Evolutionary conservation across 2,329 filamentous ascomycete genomes (phyloP).

Genomic region (Pseudocercospora pini-densiflorae): DNA sequence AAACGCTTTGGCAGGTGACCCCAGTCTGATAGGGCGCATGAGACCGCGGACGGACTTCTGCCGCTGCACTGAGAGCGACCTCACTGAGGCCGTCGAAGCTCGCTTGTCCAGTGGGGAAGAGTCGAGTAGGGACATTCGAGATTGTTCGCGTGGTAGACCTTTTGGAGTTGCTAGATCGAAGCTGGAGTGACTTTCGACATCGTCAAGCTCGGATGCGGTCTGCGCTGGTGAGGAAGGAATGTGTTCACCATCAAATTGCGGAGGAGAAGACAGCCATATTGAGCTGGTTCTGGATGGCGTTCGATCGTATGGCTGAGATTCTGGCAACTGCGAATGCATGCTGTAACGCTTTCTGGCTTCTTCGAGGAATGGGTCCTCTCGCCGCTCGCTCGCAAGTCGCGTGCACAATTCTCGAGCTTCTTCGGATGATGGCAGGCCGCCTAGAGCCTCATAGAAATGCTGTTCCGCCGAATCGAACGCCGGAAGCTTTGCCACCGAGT

Average conservation of each 20-base stretch:
- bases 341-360: not conserved
- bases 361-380: slow-evolving; percentile 14
- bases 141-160: slow-evolving; percentile 21
- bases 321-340: not conserved
- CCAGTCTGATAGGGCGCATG: slow-evolving; percentile 33
- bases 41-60: slow-evolving; percentile 26
- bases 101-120: not conserved
- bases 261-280: slow-evolving; percentile 18
- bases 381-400: not conserved
- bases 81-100: not conserved
- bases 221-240: slow-evolving; percentile 22
- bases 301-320: not conserved
- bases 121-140: slow-evolving; percentile 26
- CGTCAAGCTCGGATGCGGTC: slow-evolving; percentile 26
- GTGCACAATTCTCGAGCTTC: slow-evolving; percentile 22
- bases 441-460: slow-evolving; percentile 41
- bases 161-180: slow-evolving; percentile 37
- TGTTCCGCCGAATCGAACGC: slow-evolving; percentile 47
- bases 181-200: slow-evolving; percentile 37
- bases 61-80: slow-evolving; percentile 7
- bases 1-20: slow-evolving; percentile 36
- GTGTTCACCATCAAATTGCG: not conserved
- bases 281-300: slow-evolving; percentile 15
- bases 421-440: slow-evolving; percentile 31
- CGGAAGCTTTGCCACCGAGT: slow-evolving; percentile 50